Base-by-base conservation (phyloP, 1,139 yeast species). In the Candida buenavistaensis region DNA sequence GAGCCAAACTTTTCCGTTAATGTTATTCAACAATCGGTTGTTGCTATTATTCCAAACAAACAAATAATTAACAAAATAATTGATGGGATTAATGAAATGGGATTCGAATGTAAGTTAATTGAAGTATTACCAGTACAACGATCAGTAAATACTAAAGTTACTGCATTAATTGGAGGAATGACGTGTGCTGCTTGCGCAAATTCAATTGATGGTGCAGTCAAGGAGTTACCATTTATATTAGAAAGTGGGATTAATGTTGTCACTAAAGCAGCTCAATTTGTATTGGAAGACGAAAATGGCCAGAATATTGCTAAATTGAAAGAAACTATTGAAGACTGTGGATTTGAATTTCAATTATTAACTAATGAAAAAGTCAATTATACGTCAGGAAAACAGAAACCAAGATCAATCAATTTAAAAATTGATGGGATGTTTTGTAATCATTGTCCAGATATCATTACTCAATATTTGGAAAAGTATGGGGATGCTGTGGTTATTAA, bases 391-490 rank as follows among this genome's bases (percentile, higher is more conserved):
- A 69, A 68, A 39, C 63, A 64, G 32, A 64, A 57, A 33, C 64
- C 80, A 5, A 67, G 92, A 46, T 66, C 80, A 0, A 73, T 82
- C 31, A 75, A 75, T 43, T 59, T 82, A 36, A 66, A 65, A 26
- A 68, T 84, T n/a, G 68, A 66, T 4, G 90, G 90, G 1, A 82
- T 84, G 87, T 78, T 59, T 51, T 84, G 92, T 59, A 72, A 65
- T 13, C 78, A 80, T 50, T 84, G 92, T 50, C 92, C 92, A 1
- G 74, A 70, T 20, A 52, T 69, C 2, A 68, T 84, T 26, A 71
- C 71, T 47, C 58, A 65, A 2, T 73, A 74, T 30, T 59, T 84
- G 33, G 49, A 59, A 3, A 62, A 68, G 8, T 77, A 68, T 49
- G 89, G 87, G 35, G 75, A 73, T 32, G 76, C 81, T 0, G 61